These are phyloP conservation scores for Penicillium italicum DNA, from an alignment of 2,329 filamentous ascomycete species.

Conservation along the genomic window DNA sequence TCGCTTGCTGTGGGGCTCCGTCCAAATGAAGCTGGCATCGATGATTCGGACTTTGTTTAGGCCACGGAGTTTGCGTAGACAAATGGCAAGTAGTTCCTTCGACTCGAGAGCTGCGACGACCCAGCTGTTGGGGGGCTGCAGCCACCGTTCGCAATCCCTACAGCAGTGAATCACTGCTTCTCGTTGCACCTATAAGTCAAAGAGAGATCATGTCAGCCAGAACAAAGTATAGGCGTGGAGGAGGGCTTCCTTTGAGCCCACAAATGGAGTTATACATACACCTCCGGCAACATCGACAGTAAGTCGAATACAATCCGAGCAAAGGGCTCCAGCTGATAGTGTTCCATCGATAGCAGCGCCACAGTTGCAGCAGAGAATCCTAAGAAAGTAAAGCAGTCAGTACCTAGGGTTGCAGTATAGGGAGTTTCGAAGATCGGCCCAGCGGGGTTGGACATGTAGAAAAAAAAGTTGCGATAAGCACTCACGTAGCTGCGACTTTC, in stretches of 20 bases:
- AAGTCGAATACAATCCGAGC: conserved; percentile 92
- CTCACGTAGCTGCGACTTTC: conserved; percentile 54
- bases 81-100: conserved; percentile 86
- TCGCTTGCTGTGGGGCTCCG: conserved; percentile 88
- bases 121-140: conserved; percentile 83
- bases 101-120: conserved; percentile 80
- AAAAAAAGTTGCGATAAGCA: conserved; percentile 13
- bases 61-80: conserved; percentile 80
- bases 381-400: conserved; percentile 33
- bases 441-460: background rate
- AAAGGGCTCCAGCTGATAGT: conserved; percentile 77
- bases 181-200: conserved; percentile 57
- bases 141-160: conserved; percentile 90
- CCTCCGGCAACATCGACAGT: conserved; percentile 89
- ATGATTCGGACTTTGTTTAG: conserved; percentile 89
- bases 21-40: conserved; percentile 97
- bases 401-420: background rate
- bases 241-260: background rate
- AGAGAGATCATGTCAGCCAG: background rate
- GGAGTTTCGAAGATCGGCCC: background rate
- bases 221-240: background rate
- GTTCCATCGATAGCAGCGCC: conserved; percentile 94
- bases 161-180: conserved; percentile 89
- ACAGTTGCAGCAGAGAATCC: conserved; percentile 98
- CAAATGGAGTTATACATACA: conserved; percentile 32